phyloP scores from a whole-genome alignment of 257 asterid genomes.

The Solanum pinnatisectum region DNA sequence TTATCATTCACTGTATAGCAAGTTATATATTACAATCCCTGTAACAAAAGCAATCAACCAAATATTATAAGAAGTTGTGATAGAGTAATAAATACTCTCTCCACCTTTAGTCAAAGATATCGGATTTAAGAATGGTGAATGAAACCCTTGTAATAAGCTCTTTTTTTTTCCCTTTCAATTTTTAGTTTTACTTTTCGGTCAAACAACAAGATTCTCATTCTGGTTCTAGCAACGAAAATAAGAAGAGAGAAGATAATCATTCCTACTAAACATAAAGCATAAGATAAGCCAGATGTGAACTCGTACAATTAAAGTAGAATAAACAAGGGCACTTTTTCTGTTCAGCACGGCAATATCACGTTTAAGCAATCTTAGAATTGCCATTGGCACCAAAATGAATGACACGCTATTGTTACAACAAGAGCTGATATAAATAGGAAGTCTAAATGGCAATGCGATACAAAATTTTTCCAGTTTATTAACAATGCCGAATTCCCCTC shows the following conservation, averaged over 20 bases:
- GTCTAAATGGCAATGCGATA: neutral
- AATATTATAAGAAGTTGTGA: neutral
- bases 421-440: neutral
- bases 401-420: neutral
- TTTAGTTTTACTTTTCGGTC: neutral
- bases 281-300: neutral
- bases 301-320: neutral
- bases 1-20: neutral
- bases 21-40: neutral
- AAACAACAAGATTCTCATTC: neutral
- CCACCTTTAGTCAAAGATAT: too few species aligned
- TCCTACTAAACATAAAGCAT: neutral
- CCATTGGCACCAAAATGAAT: neutral
- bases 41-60: neutral
- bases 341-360: neutral
- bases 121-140: too few species aligned
- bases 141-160: neutral
- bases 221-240: neutral
- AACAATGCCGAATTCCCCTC: neutral
- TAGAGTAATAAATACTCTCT: neutral
- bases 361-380: neutral
- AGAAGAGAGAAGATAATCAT: neutral
- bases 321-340: neutral
- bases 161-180: neutral
- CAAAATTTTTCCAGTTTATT: neutral